Evolutionary conservation across 2,329 filamentous ascomycete species (phyloP).

Genomic region (Dothideomycetes sp.): DNA sequence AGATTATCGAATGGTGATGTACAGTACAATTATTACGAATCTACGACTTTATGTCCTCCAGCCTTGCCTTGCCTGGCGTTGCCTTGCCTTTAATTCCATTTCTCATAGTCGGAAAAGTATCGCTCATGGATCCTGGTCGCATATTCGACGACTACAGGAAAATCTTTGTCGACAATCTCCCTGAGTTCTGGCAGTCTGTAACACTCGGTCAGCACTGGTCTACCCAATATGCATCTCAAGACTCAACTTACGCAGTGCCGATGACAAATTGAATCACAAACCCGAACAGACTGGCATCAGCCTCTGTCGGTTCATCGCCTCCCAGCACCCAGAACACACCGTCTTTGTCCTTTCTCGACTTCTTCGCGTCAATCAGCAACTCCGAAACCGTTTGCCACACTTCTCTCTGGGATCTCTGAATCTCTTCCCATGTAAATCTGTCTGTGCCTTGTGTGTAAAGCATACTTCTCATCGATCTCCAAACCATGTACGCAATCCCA

Average conservation of each 20-base stretch:
- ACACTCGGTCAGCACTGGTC: conserved; percentile 11
- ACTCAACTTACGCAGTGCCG: conserved; percentile 42
- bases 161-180: too few relatives aligned
- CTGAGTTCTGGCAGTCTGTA: conserved; percentile 40
- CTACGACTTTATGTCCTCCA: too few relatives aligned
- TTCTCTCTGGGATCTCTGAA: conserved; percentile 37
- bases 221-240: neutral
- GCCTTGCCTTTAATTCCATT: too few relatives aligned
- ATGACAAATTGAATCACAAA: conserved; percentile 47
- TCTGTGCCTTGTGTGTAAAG: conserved; percentile 50
- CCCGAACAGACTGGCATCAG: conserved; percentile 49
- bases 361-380: conserved; percentile 31
- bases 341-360: conserved; percentile 26
- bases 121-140: conserved; percentile 45
- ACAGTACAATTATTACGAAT: too few relatives aligned
- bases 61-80: too few relatives aligned
- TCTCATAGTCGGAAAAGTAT: conserved; percentile 50
- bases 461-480: conserved; percentile 35
- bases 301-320: conserved; percentile 45
- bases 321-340: conserved; percentile 49
- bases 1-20: conserved; percentile 26
- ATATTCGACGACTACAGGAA: conserved; percentile 47
- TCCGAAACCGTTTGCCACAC: conserved; percentile 45
- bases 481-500: conserved; percentile 43
- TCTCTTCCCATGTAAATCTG: conserved; percentile 43